Percentiles rank a stretch among this genome's conserved stretches.
These are phyloP conservation scores for Aaosphaeria pasadenensis DNA, from an alignment of 2,329 filamentous ascomycete species.

Conservation along the genomic window DNA sequence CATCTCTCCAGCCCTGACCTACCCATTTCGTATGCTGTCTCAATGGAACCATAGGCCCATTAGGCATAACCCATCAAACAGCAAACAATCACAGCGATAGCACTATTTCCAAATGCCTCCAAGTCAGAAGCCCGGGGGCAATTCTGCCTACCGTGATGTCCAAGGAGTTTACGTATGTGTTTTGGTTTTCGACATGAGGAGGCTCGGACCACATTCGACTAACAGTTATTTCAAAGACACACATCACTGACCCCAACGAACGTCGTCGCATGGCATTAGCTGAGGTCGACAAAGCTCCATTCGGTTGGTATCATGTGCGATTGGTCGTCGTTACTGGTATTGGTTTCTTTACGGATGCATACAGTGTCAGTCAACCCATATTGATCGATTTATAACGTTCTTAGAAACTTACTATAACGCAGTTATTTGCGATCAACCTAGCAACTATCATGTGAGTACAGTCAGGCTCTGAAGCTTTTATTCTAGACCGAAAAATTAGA, in stretches of 20 bases:
- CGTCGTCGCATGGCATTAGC: constrained; percentile 14
- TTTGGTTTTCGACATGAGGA: background rate
- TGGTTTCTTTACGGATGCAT: constrained; percentile 83
- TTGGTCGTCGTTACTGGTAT: constrained; percentile 75
- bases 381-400: background rate
- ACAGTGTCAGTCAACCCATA: constrained; percentile 33
- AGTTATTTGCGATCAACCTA: constrained; percentile 65
- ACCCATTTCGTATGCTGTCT: too few relatives aligned
- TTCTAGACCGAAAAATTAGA: too few relatives aligned
- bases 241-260: constrained; percentile 15
- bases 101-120: too few relatives aligned
- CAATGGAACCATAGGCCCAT: too few relatives aligned
- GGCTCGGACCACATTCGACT: constrained; percentile 1
- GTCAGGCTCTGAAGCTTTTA: too few relatives aligned
- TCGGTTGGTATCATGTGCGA: constrained; percentile 64
- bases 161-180: constrained; percentile 25
- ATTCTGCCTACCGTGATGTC: constrained; percentile 30
- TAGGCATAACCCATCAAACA: too few relatives aligned
- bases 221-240: constrained; percentile 2
- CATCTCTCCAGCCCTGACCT: too few relatives aligned
- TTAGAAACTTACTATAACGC: background rate
- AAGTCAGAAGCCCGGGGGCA: constrained; percentile 8
- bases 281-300: constrained; percentile 14
- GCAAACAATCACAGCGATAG: too few relatives aligned
- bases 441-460: constrained; percentile 59